Evolutionary conservation across 306 rosid species (phyloP).

Genomic region (Vigna trinervia): DNA sequence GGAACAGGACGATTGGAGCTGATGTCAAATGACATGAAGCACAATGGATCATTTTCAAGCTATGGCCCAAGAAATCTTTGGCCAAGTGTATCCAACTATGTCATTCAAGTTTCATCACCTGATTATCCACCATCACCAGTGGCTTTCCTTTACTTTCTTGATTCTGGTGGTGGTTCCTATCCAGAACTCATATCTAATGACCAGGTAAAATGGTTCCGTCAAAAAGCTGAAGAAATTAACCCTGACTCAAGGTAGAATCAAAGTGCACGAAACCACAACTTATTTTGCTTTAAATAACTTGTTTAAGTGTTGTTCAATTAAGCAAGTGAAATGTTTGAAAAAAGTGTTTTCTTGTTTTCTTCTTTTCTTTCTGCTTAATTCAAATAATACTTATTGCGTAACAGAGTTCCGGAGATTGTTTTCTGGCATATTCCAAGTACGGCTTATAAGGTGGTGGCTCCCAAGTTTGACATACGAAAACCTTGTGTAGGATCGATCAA

Average conservation of each 20-base stretch:
- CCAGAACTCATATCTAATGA: constrained; percentile 73
- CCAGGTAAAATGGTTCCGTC: constrained; percentile 75
- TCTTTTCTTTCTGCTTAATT: constrained; percentile 18
- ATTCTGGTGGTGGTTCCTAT: constrained; percentile 96
- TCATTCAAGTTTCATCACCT: constrained; percentile 57
- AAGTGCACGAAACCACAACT: constrained; percentile 1
- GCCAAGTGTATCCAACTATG: constrained; percentile 90
- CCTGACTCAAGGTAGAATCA: constrained; percentile 64
- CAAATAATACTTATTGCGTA: constrained; percentile 30
- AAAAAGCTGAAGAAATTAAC: constrained; percentile 62
- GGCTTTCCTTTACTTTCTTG: constrained; percentile 75
- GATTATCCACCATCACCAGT: constrained; percentile 57
- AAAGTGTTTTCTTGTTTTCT: background rate
- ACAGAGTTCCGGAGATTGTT: constrained; percentile 80
- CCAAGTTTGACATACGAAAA: constrained; percentile 53
- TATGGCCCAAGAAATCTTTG: constrained; percentile 73
- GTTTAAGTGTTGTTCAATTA: constrained; percentile 1
- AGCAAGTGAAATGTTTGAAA: constrained; percentile 10
- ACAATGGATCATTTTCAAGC: constrained; percentile 58
- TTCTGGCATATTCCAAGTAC: constrained; percentile 94
- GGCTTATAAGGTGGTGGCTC: constrained; percentile 72
- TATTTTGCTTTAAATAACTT: background rate
- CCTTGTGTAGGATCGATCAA: constrained; percentile 90
- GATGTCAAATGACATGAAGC: constrained; percentile 64
- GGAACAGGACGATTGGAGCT: constrained; percentile 70